phyloP scores from a whole-genome alignment of 495 filamentous ascomycete species.

The Xylaria longipes region DNA sequence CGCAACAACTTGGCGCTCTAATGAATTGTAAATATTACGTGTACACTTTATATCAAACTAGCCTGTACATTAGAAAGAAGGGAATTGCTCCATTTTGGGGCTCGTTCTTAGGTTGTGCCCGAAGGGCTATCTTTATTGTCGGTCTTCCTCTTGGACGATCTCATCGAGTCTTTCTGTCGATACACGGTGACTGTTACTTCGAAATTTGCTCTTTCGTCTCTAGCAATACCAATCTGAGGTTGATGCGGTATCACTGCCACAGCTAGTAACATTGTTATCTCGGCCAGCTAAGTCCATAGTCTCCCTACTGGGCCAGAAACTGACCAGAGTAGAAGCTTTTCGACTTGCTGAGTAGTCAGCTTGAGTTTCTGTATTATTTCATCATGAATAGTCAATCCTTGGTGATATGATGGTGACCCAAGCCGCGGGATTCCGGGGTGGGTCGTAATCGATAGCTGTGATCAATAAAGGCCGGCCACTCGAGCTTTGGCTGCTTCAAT shows the following conservation, averaged over 20 bases:
- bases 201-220: not conserved
- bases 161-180: not conserved
- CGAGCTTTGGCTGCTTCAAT: not conserved
- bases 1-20: not conserved
- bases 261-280: not conserved
- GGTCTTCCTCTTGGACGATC: not conserved
- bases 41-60: slow-evolving; percentile 17
- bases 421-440: not conserved
- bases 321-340: not conserved
- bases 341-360: not conserved
- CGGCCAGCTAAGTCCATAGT: not conserved
- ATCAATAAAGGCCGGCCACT: not conserved
- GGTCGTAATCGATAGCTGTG: not conserved
- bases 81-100: not conserved
- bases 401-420: not conserved
- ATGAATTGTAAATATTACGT: slow-evolving; percentile 21
- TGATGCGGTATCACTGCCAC: too few species aligned
- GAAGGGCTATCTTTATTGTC: not conserved
- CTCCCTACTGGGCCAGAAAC: not conserved
- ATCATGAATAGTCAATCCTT: not conserved
- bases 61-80: slow-evolving; percentile 13
- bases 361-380: not conserved
- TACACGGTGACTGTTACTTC: too few species aligned
- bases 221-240: not conserved
- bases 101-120: not conserved